These are phyloP conservation scores for Vachellia pachyceras DNA, from an alignment of 306 rosid species.

Conservation along the genomic window DNA sequence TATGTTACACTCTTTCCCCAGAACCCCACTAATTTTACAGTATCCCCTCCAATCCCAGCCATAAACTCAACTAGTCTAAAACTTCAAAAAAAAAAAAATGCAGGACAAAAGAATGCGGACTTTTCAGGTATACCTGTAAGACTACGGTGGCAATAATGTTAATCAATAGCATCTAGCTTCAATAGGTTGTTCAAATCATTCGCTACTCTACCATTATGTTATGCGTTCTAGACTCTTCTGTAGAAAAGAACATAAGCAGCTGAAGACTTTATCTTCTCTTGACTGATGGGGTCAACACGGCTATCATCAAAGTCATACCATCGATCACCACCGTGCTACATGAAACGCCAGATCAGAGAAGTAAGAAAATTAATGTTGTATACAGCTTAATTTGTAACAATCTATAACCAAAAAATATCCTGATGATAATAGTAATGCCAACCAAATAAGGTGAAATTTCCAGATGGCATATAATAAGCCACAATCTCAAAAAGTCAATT, in stretches of 20 bases:
- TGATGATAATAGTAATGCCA: slow-evolving; percentile 28
- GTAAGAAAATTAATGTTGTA: slow-evolving; percentile 31
- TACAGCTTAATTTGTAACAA: background rate
- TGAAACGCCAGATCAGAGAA: slow-evolving; percentile 38
- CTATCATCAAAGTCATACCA: slow-evolving; percentile 98
- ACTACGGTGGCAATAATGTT: slow-evolving; percentile 46
- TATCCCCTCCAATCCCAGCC: slow-evolving; percentile 40
- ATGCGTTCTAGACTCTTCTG: slow-evolving; percentile 71
- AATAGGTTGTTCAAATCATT: slow-evolving; percentile 38
- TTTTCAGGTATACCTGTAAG: slow-evolving; percentile 47
- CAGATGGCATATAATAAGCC: slow-evolving; percentile 23
- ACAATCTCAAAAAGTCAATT: slow-evolving; percentile 26
- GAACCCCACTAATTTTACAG: slow-evolving; percentile 35
- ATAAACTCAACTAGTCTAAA: slow-evolving; percentile 44
- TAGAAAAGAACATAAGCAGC: slow-evolving; percentile 98
- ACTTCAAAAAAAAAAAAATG: slow-evolving; percentile 25
- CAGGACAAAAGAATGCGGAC: slow-evolving; percentile 50
- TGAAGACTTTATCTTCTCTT: slow-evolving; percentile 92
- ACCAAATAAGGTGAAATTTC: slow-evolving; percentile 33
- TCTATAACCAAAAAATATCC: slow-evolving; percentile 11
- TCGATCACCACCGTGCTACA: slow-evolving; percentile 89
- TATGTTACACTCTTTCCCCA: slow-evolving; percentile 50
- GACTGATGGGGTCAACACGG: slow-evolving; percentile 77
- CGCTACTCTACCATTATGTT: slow-evolving; percentile 44
- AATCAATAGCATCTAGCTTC: slow-evolving; percentile 46